Evolutionary conservation across 2,329 filamentous ascomycete species (phyloP).

Genomic region (Trichothecium sympodiale): DNA sequence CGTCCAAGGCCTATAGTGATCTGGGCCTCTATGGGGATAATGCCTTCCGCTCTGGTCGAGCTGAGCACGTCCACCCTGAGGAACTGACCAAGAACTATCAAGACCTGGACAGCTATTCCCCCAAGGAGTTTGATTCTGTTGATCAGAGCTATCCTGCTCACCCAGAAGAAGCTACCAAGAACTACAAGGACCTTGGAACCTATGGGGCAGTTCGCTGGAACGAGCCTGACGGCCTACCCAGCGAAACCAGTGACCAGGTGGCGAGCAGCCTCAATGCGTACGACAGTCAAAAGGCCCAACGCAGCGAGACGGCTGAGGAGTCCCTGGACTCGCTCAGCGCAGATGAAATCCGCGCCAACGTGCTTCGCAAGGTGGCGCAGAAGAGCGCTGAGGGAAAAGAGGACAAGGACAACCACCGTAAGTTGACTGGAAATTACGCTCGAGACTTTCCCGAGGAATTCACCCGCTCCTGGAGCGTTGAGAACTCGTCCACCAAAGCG

Average conservation of each 20-base stretch:
- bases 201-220: slow-evolving; percentile 26
- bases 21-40: slow-evolving; percentile 25
- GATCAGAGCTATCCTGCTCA: slow-evolving; percentile 14
- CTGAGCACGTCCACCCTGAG: slow-evolving; percentile 23
- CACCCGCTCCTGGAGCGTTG: slow-evolving; percentile 26
- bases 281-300: slow-evolving; percentile 18
- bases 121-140: slow-evolving; percentile 2
- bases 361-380: slow-evolving; percentile 13
- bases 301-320: slow-evolving; percentile 9
- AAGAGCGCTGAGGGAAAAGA: slow-evolving; percentile 4
- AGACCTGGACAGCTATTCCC: slow-evolving; percentile 13
- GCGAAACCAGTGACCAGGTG: slow-evolving; percentile 18
- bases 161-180: slow-evolving; percentile 23
- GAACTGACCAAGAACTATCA: slow-evolving; percentile 10
- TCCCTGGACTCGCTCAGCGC: slow-evolving; percentile 15
- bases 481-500: slow-evolving; percentile 14
- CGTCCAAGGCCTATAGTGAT: slow-evolving; percentile 19
- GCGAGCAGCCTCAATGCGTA: slow-evolving; percentile 24
- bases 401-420: not conserved
- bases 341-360: slow-evolving; percentile 19
- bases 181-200: slow-evolving; percentile 28
- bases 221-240: slow-evolving; percentile 20
- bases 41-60: slow-evolving; percentile 11
- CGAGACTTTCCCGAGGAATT: slow-evolving; percentile 45
- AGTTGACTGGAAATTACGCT: slow-evolving; percentile 34